phyloP scores from a whole-genome alignment of 2,329 filamentous ascomycete genomes.

The Pyrenophora seminiperda region DNA sequence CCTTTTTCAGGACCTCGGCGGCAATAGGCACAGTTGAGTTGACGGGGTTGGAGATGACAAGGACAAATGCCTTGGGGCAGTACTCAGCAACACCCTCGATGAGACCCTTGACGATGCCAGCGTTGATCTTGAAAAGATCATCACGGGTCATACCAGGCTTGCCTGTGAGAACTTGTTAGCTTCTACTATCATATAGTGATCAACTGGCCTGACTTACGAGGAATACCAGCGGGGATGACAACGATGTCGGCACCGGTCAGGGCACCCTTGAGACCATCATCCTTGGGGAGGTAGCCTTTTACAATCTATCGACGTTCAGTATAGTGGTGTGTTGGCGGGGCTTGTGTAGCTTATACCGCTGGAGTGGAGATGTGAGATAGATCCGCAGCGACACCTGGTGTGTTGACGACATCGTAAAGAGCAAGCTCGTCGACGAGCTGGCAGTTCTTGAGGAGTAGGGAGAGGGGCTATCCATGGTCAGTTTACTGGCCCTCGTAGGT shows the following conservation, averaged over 20 bases:
- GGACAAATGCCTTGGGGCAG: conserved; percentile 89
- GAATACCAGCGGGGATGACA: conserved; percentile 97
- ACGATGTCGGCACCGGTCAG: conserved; percentile 94
- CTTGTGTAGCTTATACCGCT: conserved; percentile 63
- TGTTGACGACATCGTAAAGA: conserved; percentile 99
- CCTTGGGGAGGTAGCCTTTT: conserved; percentile 83
- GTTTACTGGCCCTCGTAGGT: conserved; percentile 5
- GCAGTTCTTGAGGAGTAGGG: conserved; percentile 90
- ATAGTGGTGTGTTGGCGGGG: conserved; percentile 9
- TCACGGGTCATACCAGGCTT: conserved; percentile 99
- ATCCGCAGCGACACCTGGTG: conserved; percentile 92
- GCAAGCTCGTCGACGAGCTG: conserved; percentile 89
- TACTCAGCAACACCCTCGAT: conserved; percentile 86
- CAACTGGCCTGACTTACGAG: conserved; percentile 63
- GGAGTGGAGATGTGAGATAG: conserved; percentile 95
- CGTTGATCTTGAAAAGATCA: conserved; percentile 99
- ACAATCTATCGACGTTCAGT: conserved; percentile 63
- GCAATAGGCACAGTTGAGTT: conserved; percentile 99
- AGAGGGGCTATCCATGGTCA: conserved; percentile 72
- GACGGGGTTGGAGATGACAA: conserved; percentile 99
- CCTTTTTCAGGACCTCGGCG: conserved; percentile 92
- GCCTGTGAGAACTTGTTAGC: conserved; percentile 66
- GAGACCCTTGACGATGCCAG: conserved; percentile 93
- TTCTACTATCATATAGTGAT: neutral
- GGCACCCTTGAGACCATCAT: conserved; percentile 81